Conservation (phyloP, 768 basidiomycete genomes). For the Termitomyces sp. region DNA sequence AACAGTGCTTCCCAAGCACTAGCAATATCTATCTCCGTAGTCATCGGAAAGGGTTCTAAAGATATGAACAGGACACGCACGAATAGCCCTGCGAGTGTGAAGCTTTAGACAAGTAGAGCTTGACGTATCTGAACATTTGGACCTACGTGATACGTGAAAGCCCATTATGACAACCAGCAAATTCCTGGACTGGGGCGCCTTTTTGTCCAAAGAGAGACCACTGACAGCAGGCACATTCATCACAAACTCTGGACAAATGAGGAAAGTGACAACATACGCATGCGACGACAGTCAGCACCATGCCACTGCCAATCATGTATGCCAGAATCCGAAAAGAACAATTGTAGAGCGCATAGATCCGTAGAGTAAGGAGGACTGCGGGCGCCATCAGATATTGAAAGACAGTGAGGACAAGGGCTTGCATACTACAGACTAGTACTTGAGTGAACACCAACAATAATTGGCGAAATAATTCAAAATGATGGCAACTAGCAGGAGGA, state of each 20-base stretch:
- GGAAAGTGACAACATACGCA: conserved; percentile 26
- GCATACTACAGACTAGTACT: conserved; percentile 40
- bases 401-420: not conserved
- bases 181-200: conserved; percentile 14
- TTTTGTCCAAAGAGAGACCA: conserved; percentile 39
- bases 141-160: conserved; percentile 25
- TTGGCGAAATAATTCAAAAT: conserved; percentile 34
- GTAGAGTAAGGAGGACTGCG: conserved; percentile 37
- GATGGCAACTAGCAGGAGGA: conserved; percentile 28
- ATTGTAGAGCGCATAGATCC: conserved; percentile 46
- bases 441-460: conserved; percentile 36
- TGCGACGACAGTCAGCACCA: conserved; percentile 22
- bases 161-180: conserved; percentile 30
- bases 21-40: conserved; percentile 21
- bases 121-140: not conserved
- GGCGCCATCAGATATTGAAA: not conserved
- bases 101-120: not conserved
- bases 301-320: conserved; percentile 26
- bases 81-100: conserved; percentile 12
- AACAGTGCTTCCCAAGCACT: conserved; percentile 47
- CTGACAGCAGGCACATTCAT: conserved; percentile 17
- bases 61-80: not conserved
- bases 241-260: not conserved
- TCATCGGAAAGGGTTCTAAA: not conserved
- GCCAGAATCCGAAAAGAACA: conserved; percentile 30